phyloP scores from a whole-genome alignment of 768 basidiomycete species.

The Hortiboletus flavorubellus region DNA sequence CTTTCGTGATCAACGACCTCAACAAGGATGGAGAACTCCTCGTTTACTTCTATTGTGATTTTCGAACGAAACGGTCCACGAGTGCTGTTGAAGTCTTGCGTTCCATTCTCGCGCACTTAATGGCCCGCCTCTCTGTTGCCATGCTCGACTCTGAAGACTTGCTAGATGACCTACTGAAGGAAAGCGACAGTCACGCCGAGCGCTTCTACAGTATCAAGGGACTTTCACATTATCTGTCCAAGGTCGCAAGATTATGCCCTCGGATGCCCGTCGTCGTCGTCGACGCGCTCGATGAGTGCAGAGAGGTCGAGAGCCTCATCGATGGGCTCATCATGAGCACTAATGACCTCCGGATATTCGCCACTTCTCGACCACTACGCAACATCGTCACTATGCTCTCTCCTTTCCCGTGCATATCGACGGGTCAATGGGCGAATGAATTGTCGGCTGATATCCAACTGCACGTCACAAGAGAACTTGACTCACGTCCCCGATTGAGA shows the following conservation, averaged over 20 bases:
- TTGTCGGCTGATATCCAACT: conserved; percentile 6
- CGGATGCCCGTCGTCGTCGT: conserved; percentile 6
- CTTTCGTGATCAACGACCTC: background rate
- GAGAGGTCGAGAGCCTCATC: conserved; percentile 3
- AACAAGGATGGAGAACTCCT: background rate
- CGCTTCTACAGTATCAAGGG: background rate
- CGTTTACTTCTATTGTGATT: conserved; percentile 19
- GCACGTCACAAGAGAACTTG: conserved; percentile 6
- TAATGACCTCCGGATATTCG: background rate
- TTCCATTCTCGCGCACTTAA: conserved; percentile 13
- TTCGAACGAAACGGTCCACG: background rate
- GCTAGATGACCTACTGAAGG: background rate
- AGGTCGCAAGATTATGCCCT: background rate
- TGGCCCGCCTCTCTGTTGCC: background rate
- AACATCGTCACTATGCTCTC: background rate
- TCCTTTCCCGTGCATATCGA: conserved; percentile 3
- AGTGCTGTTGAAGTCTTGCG: conserved; percentile 8
- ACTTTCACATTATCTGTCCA: background rate
- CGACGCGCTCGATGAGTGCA: conserved; percentile 21
- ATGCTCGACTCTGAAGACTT: background rate
- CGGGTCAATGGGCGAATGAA: background rate
- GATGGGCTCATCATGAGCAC: background rate
- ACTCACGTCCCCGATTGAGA: conserved; percentile 1
- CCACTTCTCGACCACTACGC: conserved; percentile 6
- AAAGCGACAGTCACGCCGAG: background rate